A percentile compares a stretch with the other conserved stretches of the same genome.
Conservation (phyloP, 176 grass and related monocot genomes). For the Dendrocalamus sinicus region DNA sequence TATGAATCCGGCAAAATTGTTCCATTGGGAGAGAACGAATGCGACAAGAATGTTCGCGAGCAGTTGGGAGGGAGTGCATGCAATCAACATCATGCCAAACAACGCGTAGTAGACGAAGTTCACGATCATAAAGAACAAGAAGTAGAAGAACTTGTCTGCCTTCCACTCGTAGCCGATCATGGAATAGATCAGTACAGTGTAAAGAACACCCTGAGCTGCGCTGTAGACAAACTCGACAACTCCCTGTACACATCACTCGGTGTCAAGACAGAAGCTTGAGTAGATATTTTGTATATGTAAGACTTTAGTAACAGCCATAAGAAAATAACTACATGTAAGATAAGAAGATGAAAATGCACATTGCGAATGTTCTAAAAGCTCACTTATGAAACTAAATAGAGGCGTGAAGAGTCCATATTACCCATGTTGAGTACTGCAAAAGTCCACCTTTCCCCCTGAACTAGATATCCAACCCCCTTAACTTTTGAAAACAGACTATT, state of each 20-base stretch:
- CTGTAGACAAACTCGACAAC: conserved; percentile 63
- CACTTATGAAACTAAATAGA: background rate
- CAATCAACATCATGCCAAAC: conserved; percentile 65
- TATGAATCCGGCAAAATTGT: conserved; percentile 67
- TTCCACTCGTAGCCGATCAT: conserved; percentile 64
- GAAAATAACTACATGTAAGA: background rate
- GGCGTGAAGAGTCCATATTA: background rate
- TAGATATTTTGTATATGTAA: background rate
- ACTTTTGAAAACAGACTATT: background rate
- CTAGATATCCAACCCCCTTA: background rate
- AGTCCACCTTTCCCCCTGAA: background rate
- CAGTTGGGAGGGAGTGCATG: conserved; percentile 59
- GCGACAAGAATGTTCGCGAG: conserved; percentile 48
- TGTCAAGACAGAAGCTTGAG: conserved; percentile 9
- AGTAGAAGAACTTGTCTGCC: conserved; percentile 55
- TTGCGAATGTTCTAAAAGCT: background rate
- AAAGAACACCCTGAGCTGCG: conserved; percentile 47
- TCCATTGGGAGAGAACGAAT: conserved; percentile 56
- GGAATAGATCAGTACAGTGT: conserved; percentile 55
- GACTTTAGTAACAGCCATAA: background rate
- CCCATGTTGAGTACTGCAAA: background rate
- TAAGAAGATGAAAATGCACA: background rate
- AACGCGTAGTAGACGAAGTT: conserved; percentile 56
- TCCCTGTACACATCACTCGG: conserved; percentile 46
- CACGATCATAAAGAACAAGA: conserved; percentile 55